A percentile compares a stretch with the other conserved stretches of the same genome.
Conservation (phyloP, 495 filamentous ascomycete genomes). For the Xylaria venustula region DNA sequence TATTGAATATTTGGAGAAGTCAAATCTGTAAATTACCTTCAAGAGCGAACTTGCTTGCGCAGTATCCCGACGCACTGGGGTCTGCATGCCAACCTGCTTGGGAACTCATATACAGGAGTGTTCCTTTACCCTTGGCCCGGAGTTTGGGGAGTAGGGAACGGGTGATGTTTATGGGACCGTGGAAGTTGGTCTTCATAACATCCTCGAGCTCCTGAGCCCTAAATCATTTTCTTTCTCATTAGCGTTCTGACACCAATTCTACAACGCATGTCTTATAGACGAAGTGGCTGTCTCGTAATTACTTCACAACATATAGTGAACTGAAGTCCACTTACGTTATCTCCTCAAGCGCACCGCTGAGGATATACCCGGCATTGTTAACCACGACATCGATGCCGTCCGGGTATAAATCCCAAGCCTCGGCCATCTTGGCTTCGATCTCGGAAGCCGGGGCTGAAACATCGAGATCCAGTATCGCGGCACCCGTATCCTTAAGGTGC, state of each 20-base stretch:
- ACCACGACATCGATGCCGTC: constrained; percentile 51
- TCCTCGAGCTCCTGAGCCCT: constrained; percentile 26
- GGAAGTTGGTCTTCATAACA: constrained; percentile 52
- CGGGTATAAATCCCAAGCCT: constrained; percentile 24
- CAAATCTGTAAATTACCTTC: constrained; percentile 54
- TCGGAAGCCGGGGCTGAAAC: constrained; percentile 39
- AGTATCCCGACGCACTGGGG: constrained; percentile 55
- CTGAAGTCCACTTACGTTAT: constrained; percentile 40
- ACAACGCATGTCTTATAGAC: too few relatives aligned
- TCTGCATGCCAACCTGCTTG: constrained; percentile 49
- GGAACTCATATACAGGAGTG: constrained; percentile 50
- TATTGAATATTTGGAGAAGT: too few relatives aligned
- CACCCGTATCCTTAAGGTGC: constrained; percentile 38
- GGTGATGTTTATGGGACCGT: constrained; percentile 45
- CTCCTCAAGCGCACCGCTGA: constrained; percentile 45
- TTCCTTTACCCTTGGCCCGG: constrained; percentile 43
- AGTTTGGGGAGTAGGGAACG: constrained; percentile 46
- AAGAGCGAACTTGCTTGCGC: constrained; percentile 90
- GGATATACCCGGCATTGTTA: constrained; percentile 55
- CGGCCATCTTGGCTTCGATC: constrained; percentile 36
- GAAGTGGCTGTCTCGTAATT: too few relatives aligned
- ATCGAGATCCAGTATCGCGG: constrained; percentile 44
- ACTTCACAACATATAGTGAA: too few relatives aligned
- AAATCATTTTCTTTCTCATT: not conserved
- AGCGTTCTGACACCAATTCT: too few relatives aligned